These are phyloP conservation scores for Axilococcus clingmanii DNA, from an alignment of 139 green algal genomes.

Conservation along the genomic window DNA sequence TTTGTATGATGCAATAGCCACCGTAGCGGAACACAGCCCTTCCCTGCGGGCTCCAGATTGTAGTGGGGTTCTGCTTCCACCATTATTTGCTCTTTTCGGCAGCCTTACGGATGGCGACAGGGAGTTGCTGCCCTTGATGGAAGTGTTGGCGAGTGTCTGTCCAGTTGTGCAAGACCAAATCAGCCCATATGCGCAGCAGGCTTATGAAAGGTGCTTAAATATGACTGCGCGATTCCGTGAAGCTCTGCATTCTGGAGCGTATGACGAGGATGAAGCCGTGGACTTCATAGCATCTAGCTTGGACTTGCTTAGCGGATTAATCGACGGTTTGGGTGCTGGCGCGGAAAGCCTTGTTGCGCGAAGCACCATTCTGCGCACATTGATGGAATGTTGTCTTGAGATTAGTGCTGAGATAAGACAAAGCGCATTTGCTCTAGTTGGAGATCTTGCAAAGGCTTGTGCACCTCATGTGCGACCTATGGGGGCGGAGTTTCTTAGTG, in stretches of 20 bases:
- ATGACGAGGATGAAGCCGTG: conserved; percentile 34
- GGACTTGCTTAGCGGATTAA: conserved; percentile 70
- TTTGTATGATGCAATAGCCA: conserved; percentile 77
- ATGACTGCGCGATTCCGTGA: conserved; percentile 34
- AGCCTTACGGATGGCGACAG: conserved; percentile 38
- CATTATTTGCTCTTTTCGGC: conserved; percentile 15
- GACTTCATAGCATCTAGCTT: conserved; percentile 59
- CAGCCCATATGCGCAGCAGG: conserved; percentile 48
- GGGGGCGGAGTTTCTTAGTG: conserved; percentile 13
- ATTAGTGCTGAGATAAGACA: conserved; percentile 61
- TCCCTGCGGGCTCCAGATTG: conserved; percentile 25
- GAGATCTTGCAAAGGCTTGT: conserved; percentile 71
- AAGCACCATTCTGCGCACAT: conserved; percentile 40
- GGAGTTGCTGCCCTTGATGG: conserved; percentile 75
- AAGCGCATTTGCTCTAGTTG: conserved; percentile 84
- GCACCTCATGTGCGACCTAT: conserved; percentile 40
- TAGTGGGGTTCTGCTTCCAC: conserved; percentile 11
- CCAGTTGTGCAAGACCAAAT: conserved; percentile 26
- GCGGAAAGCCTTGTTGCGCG: conserved; percentile 57
- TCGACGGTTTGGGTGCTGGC: conserved; percentile 50
- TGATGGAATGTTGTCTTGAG: conserved; percentile 43
- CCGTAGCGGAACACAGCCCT: conserved; percentile 50
- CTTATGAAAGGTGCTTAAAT: conserved; percentile 53
- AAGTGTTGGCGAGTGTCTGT: conserved; percentile 64
- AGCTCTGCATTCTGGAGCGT: conserved; percentile 10